Conservation (phyloP, 257 asterid genomes). For the Linderniella brevidens region DNA sequence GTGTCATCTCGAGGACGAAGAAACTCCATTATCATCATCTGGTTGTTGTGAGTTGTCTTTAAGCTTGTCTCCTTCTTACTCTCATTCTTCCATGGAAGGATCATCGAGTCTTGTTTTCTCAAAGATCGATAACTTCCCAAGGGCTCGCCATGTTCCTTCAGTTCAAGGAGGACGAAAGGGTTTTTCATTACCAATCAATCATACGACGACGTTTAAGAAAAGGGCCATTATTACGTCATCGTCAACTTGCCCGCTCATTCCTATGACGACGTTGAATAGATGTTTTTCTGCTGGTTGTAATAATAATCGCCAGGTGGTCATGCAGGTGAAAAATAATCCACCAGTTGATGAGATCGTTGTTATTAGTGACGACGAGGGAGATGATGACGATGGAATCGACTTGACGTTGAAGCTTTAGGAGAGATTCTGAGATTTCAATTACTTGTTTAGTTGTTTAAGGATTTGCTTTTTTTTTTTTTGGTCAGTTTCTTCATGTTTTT, state of each 20-base stretch:
- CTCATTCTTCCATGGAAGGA: too few species aligned
- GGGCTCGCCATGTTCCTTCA: too few species aligned
- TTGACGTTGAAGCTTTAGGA: conserved; percentile 23
- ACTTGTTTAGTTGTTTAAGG: too few species aligned
- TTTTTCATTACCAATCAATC: conserved; percentile 4
- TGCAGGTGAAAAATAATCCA: background rate
- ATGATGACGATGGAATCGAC: conserved; percentile 19
- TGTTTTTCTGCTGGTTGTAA: background rate
- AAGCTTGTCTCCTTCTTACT: conserved; percentile 1
- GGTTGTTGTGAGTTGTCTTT: conserved; percentile 8
- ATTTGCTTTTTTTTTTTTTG: background rate
- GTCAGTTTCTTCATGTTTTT: conserved; percentile 9
- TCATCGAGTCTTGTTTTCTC: too few species aligned
- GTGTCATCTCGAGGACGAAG: conserved; percentile 12
- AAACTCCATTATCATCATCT: background rate
- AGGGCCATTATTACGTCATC: too few species aligned
- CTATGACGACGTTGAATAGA: background rate
- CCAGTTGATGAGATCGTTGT: conserved; percentile 12
- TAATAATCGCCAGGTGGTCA: conserved; percentile 6
- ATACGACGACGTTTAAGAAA: background rate
- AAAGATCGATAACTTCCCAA: too few species aligned
- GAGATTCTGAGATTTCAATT: too few species aligned
- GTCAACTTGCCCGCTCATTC: too few species aligned
- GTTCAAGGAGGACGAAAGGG: background rate
- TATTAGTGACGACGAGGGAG: conserved; percentile 22